Percentiles rank a stretch among this genome's conserved stretches.
phyloP scores from a whole-genome alignment of 129 eudicot species.

The Escallonia rubra region DNA sequence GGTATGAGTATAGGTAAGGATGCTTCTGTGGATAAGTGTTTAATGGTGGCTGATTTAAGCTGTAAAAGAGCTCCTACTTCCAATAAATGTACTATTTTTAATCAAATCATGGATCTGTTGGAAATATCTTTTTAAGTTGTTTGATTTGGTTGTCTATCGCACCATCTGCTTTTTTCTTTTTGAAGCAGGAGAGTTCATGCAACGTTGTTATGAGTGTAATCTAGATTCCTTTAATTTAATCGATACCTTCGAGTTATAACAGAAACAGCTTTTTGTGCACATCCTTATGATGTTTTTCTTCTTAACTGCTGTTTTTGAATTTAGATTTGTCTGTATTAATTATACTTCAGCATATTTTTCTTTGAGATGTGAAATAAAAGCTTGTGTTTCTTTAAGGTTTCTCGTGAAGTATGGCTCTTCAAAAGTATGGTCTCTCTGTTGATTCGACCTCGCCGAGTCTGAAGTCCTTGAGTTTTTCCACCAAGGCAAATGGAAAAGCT shows the following conservation, averaged over 20 bases:
- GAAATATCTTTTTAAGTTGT: background rate
- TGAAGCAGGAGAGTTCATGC: background rate
- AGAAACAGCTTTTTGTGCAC: background rate
- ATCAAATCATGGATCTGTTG: too few relatives aligned
- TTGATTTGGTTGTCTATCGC: background rate
- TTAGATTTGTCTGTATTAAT: background rate
- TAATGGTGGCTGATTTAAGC: too few relatives aligned
- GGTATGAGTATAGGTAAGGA: too few relatives aligned
- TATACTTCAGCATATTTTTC: slow-evolving; percentile 7
- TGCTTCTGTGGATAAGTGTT: too few relatives aligned
- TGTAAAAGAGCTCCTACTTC: too few relatives aligned
- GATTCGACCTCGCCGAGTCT: slow-evolving; percentile 43
- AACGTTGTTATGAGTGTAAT: background rate
- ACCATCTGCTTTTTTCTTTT: background rate
- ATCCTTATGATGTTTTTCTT: background rate
- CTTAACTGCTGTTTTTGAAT: background rate
- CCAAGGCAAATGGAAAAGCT: slow-evolving; percentile 47
- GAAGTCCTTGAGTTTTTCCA: slow-evolving; percentile 53
- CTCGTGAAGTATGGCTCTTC: slow-evolving; percentile 79
- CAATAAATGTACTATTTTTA: too few relatives aligned
- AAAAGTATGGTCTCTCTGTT: slow-evolving; percentile 51
- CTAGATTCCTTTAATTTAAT: background rate
- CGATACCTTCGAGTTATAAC: background rate
- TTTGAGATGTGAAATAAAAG: background rate
- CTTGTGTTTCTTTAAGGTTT: slow-evolving; percentile 10